Evolutionary conservation across 2,329 filamentous ascomycete genomes (phyloP).

Genomic region (Botrytis squamosa): DNA sequence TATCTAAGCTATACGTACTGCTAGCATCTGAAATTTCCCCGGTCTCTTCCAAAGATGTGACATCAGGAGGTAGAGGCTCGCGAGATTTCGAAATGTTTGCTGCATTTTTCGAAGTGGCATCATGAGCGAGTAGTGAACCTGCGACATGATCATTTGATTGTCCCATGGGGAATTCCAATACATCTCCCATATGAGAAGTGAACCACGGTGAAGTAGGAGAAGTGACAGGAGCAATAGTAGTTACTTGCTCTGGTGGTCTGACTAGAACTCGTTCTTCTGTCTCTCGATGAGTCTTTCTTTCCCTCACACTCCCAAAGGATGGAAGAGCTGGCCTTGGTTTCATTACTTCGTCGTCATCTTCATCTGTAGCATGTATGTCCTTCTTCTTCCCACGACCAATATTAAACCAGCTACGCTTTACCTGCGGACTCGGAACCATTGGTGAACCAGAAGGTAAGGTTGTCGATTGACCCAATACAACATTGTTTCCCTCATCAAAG

Average conservation of each 20-base stretch:
- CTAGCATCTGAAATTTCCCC: conserved; percentile 60
- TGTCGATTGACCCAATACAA: conserved; percentile 52
- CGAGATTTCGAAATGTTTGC: conserved; percentile 58
- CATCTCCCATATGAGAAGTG: conserved; percentile 29
- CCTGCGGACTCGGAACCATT: conserved; percentile 42
- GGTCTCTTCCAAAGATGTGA: conserved; percentile 65
- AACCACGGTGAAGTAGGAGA: conserved; percentile 34
- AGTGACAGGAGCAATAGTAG: conserved; percentile 26
- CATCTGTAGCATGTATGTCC: conserved; percentile 48
- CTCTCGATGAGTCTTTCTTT: conserved; percentile 56
- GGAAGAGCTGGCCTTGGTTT: conserved; percentile 72
- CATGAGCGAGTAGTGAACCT: conserved; percentile 55
- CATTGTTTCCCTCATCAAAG: conserved; percentile 64
- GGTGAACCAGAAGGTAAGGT: conserved; percentile 44
- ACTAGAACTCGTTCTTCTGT: conserved; percentile 58
- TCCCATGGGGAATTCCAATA: conserved; percentile 31
- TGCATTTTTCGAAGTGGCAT: conserved; percentile 52
- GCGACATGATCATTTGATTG: conserved; percentile 60
- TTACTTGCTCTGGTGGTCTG: conserved; percentile 47
- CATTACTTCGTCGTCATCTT: conserved; percentile 68
- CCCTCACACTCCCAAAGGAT: conserved; percentile 71
- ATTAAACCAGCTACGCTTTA: conserved; percentile 53
- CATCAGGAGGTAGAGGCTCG: conserved; percentile 68
- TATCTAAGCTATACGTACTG: conserved; percentile 41
- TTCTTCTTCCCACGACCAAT: conserved; percentile 53